Evolutionary conservation across 495 filamentous ascomycete genomes (phyloP).

Genomic region (Hypomontagnella monticulosa): DNA sequence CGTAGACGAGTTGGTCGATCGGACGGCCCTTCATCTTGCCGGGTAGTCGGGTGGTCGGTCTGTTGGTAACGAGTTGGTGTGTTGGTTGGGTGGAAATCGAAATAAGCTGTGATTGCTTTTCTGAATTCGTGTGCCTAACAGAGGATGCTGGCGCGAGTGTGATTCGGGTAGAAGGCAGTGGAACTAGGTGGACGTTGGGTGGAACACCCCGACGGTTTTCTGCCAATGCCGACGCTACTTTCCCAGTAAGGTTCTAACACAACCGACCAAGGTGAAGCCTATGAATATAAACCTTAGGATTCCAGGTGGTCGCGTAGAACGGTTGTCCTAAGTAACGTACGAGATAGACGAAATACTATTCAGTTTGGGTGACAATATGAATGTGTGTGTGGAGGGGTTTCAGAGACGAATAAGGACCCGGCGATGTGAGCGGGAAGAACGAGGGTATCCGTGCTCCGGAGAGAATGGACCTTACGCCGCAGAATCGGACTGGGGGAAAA

Average conservation of each 20-base stretch:
- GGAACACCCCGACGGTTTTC: slow-evolving; percentile 3
- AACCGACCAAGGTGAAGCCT: too few relatives aligned
- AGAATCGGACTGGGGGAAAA: not conserved
- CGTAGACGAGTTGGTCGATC: slow-evolving; percentile 64
- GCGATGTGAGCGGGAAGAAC: slow-evolving; percentile 13
- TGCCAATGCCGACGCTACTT: slow-evolving; percentile 2
- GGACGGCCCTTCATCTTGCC: slow-evolving; percentile 63
- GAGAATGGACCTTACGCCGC: slow-evolving; percentile 11
- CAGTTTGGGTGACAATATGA: slow-evolving; percentile 1
- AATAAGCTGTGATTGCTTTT: not conserved
- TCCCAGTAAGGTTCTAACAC: slow-evolving; percentile 10
- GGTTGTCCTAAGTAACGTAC: not conserved
- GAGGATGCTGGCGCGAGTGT: not conserved
- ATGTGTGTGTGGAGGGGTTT: slow-evolving; percentile 5
- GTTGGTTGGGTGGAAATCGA: slow-evolving; percentile 7
- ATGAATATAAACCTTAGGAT: too few relatives aligned
- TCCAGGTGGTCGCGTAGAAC: too few relatives aligned
- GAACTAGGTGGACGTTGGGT: slow-evolving; percentile 14
- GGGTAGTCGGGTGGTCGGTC: slow-evolving; percentile 58
- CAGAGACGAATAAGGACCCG: not conserved
- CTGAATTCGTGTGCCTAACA: not conserved
- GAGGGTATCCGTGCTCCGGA: slow-evolving; percentile 25
- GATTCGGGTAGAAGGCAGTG: slow-evolving; percentile 19
- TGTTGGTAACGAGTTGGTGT: slow-evolving; percentile 21
- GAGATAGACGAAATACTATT: slow-evolving; percentile 7